phyloP scores from a whole-genome alignment of 768 basidiomycete genomes.

The Amanita fuliginea region DNA sequence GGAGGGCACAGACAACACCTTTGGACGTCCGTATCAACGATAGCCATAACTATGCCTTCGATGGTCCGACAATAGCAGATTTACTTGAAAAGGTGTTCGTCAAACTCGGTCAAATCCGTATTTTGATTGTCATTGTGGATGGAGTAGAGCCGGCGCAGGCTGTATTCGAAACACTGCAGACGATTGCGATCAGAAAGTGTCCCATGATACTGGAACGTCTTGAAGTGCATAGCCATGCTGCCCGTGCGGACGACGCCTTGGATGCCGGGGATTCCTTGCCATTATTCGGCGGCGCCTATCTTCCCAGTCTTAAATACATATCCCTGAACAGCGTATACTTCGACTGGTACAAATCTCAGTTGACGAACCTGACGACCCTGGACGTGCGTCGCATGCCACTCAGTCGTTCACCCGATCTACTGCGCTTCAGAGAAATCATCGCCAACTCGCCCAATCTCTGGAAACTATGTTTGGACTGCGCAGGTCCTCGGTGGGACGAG shows the following conservation, averaged over 20 bases:
- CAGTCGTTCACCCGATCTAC: slow-evolving; percentile 35
- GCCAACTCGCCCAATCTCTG: slow-evolving; percentile 33
- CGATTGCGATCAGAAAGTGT: slow-evolving; percentile 19
- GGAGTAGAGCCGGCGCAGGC: slow-evolving; percentile 42
- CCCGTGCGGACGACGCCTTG: slow-evolving; percentile 29
- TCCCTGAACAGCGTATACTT: slow-evolving; percentile 49
- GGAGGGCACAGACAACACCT: slow-evolving; percentile 40
- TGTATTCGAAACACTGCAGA: slow-evolving; percentile 37
- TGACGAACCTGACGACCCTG: slow-evolving; percentile 48
- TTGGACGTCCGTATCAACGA: slow-evolving; percentile 57
- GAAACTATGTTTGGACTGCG: slow-evolving; percentile 52
- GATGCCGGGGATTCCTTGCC: slow-evolving; percentile 24
- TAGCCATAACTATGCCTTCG: slow-evolving; percentile 21
- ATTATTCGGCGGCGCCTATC: slow-evolving; percentile 39
- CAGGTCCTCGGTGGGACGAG: slow-evolving; percentile 35
- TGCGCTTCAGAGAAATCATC: slow-evolving; percentile 44
- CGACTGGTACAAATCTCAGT: slow-evolving; percentile 40
- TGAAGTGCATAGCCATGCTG: slow-evolving; percentile 51
- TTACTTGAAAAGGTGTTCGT: slow-evolving; percentile 41
- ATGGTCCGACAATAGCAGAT: slow-evolving; percentile 28
- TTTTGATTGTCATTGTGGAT: slow-evolving; percentile 46
- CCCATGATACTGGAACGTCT: slow-evolving; percentile 44
- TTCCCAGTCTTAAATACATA: slow-evolving; percentile 37
- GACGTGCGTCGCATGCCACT: slow-evolving; percentile 55
- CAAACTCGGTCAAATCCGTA: slow-evolving; percentile 47